phyloP scores from a whole-genome alignment of 495 filamentous ascomycete genomes.

The Neurospora tetraspora region DNA sequence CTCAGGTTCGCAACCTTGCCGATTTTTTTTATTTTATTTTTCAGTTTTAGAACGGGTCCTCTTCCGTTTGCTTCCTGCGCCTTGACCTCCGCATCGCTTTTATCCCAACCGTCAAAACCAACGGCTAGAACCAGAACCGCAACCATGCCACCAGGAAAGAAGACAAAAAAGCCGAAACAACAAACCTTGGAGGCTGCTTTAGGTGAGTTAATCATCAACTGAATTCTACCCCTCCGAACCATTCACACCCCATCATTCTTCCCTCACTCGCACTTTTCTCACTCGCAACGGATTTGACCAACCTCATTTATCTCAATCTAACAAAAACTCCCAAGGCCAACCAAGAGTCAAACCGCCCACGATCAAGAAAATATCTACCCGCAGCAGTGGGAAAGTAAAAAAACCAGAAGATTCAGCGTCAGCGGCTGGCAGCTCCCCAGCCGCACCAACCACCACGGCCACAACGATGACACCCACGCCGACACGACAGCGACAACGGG shows the following conservation, averaged over 20 bases:
- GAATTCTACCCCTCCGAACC: neutral
- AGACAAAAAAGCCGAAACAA: slow-evolving; percentile 7
- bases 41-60: neutral
- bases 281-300: neutral
- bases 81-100: neutral
- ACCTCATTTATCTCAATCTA: neutral
- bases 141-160: neutral
- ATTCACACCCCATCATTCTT: neutral
- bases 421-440: neutral
- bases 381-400: neutral
- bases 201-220: slow-evolving; percentile 1
- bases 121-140: neutral
- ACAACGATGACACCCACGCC: neutral
- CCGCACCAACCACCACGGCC: neutral
- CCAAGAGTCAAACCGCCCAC: neutral
- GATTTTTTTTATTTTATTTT: neutral
- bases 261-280: neutral
- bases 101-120: neutral
- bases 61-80: neutral
- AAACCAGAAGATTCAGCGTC: neutral
- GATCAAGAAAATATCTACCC: neutral
- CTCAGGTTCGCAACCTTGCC: neutral
- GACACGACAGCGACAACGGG: neutral
- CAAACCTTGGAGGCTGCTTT: slow-evolving; percentile 16
- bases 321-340: neutral